A percentile compares a stretch with the other conserved stretches of the same genome.
Evolutionary conservation across 345 rosid genomes (phyloP).

Genomic region (Acer yangbiense): DNA sequence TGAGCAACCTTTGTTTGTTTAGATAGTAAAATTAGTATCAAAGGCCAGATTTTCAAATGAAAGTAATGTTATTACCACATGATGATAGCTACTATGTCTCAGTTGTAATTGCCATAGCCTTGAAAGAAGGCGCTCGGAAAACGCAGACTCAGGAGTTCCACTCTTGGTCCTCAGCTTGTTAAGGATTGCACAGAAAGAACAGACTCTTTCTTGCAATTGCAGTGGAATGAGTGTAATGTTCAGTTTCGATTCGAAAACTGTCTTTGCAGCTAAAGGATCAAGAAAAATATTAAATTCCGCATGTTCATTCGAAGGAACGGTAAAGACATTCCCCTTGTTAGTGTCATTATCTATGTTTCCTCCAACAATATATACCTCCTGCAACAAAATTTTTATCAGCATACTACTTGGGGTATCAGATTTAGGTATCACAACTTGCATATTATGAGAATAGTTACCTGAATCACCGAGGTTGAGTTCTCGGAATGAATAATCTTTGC

Average conservation of each 20-base stretch:
- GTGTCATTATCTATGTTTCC: constrained; percentile 57
- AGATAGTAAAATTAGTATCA: too few relatives aligned
- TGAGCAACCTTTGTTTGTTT: too few relatives aligned
- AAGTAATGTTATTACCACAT: constrained; percentile 48
- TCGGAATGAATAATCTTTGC: constrained; percentile 56
- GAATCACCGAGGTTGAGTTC: constrained; percentile 42
- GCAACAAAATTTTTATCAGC: constrained; percentile 14
- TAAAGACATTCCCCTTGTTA: constrained; percentile 63
- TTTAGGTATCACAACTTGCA: too few relatives aligned
- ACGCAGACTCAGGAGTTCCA: constrained; percentile 57
- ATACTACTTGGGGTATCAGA: not conserved
- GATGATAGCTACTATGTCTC: constrained; percentile 54
- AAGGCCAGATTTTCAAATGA: too few relatives aligned
- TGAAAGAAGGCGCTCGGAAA: constrained; percentile 50
- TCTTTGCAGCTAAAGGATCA: constrained; percentile 82
- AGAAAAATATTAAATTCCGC: constrained; percentile 89
- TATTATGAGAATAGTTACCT: constrained; percentile 40
- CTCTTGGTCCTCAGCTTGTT: constrained; percentile 26
- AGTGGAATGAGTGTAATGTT: constrained; percentile 76
- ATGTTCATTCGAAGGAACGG: constrained; percentile 46
- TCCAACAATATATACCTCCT: constrained; percentile 81
- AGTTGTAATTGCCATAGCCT: constrained; percentile 48
- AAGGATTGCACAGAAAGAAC: constrained; percentile 43
- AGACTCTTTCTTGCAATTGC: constrained; percentile 46
- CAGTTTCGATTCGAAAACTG: constrained; percentile 61